Conservation (phyloP, 345 rosid genomes). For the Salix arbutifolia region DNA sequence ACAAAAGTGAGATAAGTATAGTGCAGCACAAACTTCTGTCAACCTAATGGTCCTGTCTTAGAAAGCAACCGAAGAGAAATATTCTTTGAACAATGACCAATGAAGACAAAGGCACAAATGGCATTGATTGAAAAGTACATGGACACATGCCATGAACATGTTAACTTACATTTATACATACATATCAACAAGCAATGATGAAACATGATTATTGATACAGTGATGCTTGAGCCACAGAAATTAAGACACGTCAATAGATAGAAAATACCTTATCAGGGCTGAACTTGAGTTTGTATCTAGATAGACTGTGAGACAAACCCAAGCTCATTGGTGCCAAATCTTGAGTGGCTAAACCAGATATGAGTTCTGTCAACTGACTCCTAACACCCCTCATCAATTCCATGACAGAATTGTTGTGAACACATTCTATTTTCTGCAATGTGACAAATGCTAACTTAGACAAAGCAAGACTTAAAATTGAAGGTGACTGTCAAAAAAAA, state of each 20-base stretch:
- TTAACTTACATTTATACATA: background rate
- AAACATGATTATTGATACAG: background rate
- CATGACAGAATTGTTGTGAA: conserved; percentile 85
- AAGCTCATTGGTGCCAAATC: conserved; percentile 95
- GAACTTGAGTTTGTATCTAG: conserved; percentile 86
- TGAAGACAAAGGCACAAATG: background rate
- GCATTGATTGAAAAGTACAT: background rate
- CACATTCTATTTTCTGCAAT: conserved; percentile 82
- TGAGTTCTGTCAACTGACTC: conserved; percentile 80
- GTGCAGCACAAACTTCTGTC: background rate
- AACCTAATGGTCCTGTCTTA: background rate
- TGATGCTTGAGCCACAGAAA: background rate
- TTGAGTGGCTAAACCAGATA: conserved; percentile 65
- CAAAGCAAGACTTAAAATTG: background rate
- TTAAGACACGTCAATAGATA: background rate
- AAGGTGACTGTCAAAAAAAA: background rate
- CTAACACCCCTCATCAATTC: conserved; percentile 86
- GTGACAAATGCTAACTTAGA: conserved; percentile 7
- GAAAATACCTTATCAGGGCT: conserved; percentile 81
- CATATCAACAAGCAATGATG: background rate
- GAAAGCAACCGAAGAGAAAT: background rate
- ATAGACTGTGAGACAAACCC: conserved; percentile 89
- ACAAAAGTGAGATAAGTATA: background rate
- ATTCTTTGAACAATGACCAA: background rate
- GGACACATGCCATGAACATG: background rate